Conservation (phyloP, 2,329 filamentous ascomycete genomes). For the Cadophora malorum region DNA sequence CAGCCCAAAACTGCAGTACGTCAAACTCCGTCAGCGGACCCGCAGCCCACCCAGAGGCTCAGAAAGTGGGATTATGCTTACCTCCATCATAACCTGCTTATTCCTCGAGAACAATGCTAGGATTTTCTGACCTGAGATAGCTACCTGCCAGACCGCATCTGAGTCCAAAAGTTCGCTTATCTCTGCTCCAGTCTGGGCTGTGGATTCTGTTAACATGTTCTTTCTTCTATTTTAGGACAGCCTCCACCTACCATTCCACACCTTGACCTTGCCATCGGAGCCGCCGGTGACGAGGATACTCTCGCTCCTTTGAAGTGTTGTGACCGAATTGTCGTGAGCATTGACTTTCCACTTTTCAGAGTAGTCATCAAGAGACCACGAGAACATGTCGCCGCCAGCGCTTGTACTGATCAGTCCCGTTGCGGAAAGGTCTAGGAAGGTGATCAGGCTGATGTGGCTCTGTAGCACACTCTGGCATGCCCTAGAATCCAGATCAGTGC, state of each 20-base stretch:
- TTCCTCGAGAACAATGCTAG: constrained; percentile 87
- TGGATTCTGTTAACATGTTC: not conserved
- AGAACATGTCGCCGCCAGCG: constrained; percentile 90
- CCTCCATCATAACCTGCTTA: constrained; percentile 92
- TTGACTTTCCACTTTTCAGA: constrained; percentile 63
- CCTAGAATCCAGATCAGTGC: not conserved
- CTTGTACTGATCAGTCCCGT: constrained; percentile 95
- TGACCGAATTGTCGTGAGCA: constrained; percentile 96
- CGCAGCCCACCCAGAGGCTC: constrained; percentile 8
- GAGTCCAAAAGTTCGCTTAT: constrained; percentile 87
- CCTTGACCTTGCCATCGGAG: constrained; percentile 91
- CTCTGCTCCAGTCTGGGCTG: constrained; percentile 67
- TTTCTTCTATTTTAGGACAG: not conserved
- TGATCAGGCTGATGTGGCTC: constrained; percentile 46
- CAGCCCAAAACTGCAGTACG: constrained; percentile 15
- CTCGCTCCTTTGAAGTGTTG: constrained; percentile 80
- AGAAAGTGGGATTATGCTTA: constrained; percentile 52
- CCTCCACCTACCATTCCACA: constrained; percentile 49
- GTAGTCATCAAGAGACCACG: constrained; percentile 89
- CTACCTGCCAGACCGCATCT: constrained; percentile 93
- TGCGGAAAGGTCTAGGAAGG: constrained; percentile 89
- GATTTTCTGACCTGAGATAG: constrained; percentile 95
- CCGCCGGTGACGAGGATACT: constrained; percentile 60
- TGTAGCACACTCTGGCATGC: not conserved
- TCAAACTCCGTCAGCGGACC: constrained; percentile 9